Evolutionary conservation across 1,284 basidiomycete species (phyloP).

Genomic region (Pseudozyma flocculosa): DNA sequence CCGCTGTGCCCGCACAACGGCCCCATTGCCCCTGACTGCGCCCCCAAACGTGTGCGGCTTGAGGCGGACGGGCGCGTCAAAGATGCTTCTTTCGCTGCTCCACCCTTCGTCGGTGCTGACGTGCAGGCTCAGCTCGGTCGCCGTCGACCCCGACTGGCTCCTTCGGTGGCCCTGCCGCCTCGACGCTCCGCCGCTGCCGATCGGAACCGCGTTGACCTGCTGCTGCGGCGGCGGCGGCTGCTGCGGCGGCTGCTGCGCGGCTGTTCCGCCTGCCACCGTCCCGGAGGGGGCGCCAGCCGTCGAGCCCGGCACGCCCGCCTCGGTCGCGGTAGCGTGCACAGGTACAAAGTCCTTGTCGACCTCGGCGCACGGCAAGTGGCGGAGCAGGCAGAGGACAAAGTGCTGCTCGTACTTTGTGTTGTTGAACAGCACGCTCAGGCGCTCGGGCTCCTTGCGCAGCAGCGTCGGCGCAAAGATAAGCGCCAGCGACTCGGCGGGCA

Average conservation of each 20-base stretch:
- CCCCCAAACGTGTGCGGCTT: no score
- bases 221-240: no score
- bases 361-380: slow-evolving; percentile 1
- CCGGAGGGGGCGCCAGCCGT: no score
- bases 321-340: not conserved
- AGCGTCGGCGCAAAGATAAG: slow-evolving; percentile 87
- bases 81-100: not conserved
- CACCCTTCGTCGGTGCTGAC: not conserved
- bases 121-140: not conserved
- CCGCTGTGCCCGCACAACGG: no score
- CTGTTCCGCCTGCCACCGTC: no score
- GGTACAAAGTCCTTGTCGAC: slow-evolving; percentile 1
- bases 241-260: no score
- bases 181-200: no score
- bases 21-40: no score
- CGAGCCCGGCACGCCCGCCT: no score
- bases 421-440: slow-evolving; percentile 79
- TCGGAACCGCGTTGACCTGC: no score
- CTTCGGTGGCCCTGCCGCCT: no score
- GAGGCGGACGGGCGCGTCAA: not conserved
- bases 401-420: slow-evolving; percentile 72
- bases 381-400: slow-evolving; percentile 7
- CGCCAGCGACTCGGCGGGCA: slow-evolving; percentile 65
- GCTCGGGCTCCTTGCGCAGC: slow-evolving; percentile 76
- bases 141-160: no score